These are phyloP conservation scores for Neonectria neomacrospora DNA, from an alignment of 2,329 filamentous ascomycete species.

Conservation along the genomic window DNA sequence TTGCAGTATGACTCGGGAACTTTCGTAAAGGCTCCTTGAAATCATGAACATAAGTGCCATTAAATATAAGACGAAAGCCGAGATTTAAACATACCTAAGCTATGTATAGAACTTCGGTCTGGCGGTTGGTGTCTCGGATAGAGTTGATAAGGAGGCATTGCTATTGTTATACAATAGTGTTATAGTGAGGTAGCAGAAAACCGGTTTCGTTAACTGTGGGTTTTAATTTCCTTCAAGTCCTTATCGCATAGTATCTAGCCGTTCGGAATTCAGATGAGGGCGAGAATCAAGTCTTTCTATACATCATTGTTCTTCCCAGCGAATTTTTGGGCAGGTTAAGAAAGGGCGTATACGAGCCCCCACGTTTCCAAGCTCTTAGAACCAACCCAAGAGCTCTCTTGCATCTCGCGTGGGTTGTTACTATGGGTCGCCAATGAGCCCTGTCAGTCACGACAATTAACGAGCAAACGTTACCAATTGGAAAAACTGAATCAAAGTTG, in stretches of 20 bases:
- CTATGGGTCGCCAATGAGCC: neutral
- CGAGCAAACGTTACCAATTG: neutral
- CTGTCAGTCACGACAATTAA: neutral
- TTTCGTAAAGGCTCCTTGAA: neutral
- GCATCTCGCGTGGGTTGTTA: neutral
- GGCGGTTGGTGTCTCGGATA: neutral
- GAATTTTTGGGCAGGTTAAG: neutral
- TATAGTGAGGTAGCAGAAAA: neutral
- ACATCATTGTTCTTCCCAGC: neutral
- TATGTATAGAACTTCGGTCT: neutral
- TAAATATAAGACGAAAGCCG: neutral
- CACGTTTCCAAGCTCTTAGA: neutral
- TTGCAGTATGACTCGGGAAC: neutral
- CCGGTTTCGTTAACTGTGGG: neutral
- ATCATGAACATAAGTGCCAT: neutral
- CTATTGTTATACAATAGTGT: neutral
- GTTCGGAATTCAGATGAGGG: neutral
- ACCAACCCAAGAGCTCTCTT: neutral
- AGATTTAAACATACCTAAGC: neutral
- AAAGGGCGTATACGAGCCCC: neutral
- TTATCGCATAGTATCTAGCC: neutral
- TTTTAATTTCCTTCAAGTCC: neutral
- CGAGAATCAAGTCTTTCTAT: neutral
- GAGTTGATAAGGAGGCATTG: neutral
- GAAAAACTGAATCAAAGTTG: neutral